A percentile compares a stretch with the other conserved stretches of the same genome.
phyloP scores from a whole-genome alignment of 768 basidiomycete genomes.

The Candolleomyces aberdarensis region DNA sequence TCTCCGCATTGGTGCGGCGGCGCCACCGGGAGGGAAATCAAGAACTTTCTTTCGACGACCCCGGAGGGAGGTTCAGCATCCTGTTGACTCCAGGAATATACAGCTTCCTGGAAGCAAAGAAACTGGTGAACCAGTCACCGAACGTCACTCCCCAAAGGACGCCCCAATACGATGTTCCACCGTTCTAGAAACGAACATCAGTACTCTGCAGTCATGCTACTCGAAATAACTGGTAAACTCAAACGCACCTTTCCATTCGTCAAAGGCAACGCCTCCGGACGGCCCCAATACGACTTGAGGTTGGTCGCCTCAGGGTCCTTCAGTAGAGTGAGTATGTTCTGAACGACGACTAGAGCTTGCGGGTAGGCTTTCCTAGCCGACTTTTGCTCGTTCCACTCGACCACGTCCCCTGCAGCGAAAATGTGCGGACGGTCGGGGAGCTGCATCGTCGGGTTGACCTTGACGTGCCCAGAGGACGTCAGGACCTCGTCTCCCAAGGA shows the following conservation, averaged over 20 bases:
- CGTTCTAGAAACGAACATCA: constrained; percentile 4
- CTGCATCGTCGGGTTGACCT: constrained; percentile 40
- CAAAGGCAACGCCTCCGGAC: constrained; percentile 9
- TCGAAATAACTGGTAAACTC: not conserved
- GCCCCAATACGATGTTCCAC: constrained; percentile 12
- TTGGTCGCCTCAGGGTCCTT: constrained; percentile 17
- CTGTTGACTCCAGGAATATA: not conserved
- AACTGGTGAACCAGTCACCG: constrained; percentile 13
- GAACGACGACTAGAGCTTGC: constrained; percentile 13
- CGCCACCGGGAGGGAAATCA: not conserved
- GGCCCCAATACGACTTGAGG: constrained; percentile 11
- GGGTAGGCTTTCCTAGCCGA: constrained; percentile 14
- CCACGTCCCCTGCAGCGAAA: constrained; percentile 21
- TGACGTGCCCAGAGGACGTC: constrained; percentile 34
- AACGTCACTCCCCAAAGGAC: constrained; percentile 13
- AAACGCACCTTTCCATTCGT: constrained; percentile 21
- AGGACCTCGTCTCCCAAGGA: constrained; percentile 34
- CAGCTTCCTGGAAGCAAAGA: constrained; percentile 10
- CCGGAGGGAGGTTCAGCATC: not conserved
- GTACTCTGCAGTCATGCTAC: not conserved
- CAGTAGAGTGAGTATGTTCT: constrained; percentile 16
- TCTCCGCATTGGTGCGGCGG: too few relatives aligned
- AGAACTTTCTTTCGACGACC: not conserved
- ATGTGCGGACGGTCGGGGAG: constrained; percentile 16
- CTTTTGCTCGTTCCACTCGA: constrained; percentile 21